phyloP scores from a whole-genome alignment of 1,139 yeast genomes.

The Debaryomycetaceae sp. region DNA sequence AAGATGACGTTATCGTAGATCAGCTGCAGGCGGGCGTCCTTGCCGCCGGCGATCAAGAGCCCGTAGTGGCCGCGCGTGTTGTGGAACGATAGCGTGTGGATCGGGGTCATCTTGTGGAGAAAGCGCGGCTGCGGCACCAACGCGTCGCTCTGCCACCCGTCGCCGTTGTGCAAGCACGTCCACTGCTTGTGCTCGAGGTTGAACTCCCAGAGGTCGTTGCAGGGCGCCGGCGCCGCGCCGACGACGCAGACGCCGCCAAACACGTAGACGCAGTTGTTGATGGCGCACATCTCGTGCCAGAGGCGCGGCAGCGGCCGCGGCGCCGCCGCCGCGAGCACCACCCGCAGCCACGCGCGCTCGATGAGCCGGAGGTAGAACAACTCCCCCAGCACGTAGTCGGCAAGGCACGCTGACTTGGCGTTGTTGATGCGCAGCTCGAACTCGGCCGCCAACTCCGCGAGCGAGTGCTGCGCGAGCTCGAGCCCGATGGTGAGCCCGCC shows the following conservation, averaged over 20 bases:
- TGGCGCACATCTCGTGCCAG: constrained; percentile 52
- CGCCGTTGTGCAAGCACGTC: constrained; percentile 46
- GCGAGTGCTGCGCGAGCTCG: constrained; percentile 35
- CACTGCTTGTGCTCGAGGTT: constrained; percentile 48
- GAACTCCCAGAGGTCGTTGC: constrained; percentile 67
- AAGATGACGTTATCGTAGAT: constrained; percentile 44
- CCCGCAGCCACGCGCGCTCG: constrained; percentile 52
- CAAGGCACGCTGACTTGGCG: constrained; percentile 25
- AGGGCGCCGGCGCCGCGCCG: constrained; percentile 32
- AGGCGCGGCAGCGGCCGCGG: constrained; percentile 50
- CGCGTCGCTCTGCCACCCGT: constrained; percentile 18
- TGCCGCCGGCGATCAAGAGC: constrained; percentile 59
- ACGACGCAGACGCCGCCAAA: constrained; percentile 52
- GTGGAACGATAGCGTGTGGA: constrained; percentile 37
- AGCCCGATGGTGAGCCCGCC: constrained; percentile 69
- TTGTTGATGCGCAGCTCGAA: constrained; percentile 27
- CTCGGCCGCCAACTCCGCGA: constrained; percentile 23
- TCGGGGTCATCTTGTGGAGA: constrained; percentile 48
- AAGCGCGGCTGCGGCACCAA: constrained; percentile 41
- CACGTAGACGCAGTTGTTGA: constrained; percentile 47
- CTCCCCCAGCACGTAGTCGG: constrained; percentile 52
- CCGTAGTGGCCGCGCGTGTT: constrained; percentile 50
- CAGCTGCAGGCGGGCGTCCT: constrained; percentile 37
- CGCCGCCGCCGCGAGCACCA: constrained; percentile 15
- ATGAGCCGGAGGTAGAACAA: constrained; percentile 54